Conservation (phyloP, 2,329 filamentous ascomycete genomes). For the Scytalidium lignicola region DNA sequence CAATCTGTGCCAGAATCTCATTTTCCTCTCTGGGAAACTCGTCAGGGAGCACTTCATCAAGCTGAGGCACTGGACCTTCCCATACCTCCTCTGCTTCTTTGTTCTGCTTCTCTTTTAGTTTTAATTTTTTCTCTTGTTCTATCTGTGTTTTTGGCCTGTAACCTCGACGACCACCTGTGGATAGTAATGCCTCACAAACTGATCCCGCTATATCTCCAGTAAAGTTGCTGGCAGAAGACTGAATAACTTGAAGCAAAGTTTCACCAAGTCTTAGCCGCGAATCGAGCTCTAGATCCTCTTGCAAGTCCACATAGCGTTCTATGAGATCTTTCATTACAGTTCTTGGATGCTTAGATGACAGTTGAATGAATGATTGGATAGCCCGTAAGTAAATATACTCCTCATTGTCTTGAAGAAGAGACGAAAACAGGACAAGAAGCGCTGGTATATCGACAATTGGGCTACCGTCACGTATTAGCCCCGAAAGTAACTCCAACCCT, state of each 20-base stretch:
- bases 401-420: conserved; percentile 59
- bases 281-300: conserved; percentile 55
- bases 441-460: conserved; percentile 62
- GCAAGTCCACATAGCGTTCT: conserved; percentile 61
- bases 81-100: conserved; percentile 48
- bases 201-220: conserved; percentile 45
- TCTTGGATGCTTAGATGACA: conserved; percentile 57
- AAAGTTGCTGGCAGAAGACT: conserved; percentile 53
- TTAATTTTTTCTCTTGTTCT: conserved; percentile 47
- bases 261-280: conserved; percentile 65
- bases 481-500: conserved; percentile 55
- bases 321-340: conserved; percentile 58
- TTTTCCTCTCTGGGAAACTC: conserved; percentile 26
- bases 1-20: conserved; percentile 52
- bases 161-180: conserved; percentile 58
- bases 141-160: conserved; percentile 54
- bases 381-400: conserved; percentile 68
- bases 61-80: conserved; percentile 47
- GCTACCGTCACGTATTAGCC: conserved; percentile 49
- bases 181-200: conserved; percentile 55
- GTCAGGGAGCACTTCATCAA: conserved; percentile 32
- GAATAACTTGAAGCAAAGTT: conserved; percentile 58
- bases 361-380: conserved; percentile 55
- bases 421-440: conserved; percentile 57
- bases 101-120: conserved; percentile 41